Base-by-base conservation (phyloP, 495 filamentous ascomycete species). In the Beverwykella pulmonaria region DNA sequence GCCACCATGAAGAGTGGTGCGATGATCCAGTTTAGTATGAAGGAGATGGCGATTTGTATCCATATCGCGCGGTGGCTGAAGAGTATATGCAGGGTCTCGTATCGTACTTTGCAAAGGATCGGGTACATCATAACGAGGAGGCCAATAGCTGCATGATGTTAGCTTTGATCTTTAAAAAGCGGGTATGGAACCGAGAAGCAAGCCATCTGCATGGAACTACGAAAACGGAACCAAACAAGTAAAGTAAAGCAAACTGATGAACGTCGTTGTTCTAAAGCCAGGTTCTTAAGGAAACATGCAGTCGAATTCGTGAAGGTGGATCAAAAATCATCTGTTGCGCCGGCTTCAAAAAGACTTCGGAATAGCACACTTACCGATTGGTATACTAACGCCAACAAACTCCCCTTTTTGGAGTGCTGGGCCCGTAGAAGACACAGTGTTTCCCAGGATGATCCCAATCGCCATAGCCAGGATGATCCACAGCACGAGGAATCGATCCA, bases 91-190 rank as follows among this genome's bases (percentile, higher is more conserved):
- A 98, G 76, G 0, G 82, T 83, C 75, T 96, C 93, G 75, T 85
- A 95, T 34, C 86, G 85, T n/a, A 97, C 88, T 76, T 96, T 97
- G 84, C 92, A 94, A 22, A 96, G 80, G 65, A 95, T 95, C 0
- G 92, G 92, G 71, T 95, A 96, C 92, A 96, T 96, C 91, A 96
- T 96, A 27, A 94, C 85, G 8, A 96, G 82, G 20, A 96, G 80
- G 14, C 92, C 92, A 63, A 93, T 76, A 0, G 91, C 91, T 91
- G 20, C 25, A 15, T 14, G 2, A 19, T 19, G 59, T 53, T 20
- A 54, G 39, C 4, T 23, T 26, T 22, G 9, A n/a, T 36, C 61
- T 22, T 48, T 19, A 48, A 22, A 49, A 4, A 19, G 47, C 30
- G n/a, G n/a, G 23, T 10, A 36, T 47, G 19, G 4, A 14, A 7